Evolutionary conservation across 768 basidiomycete genomes (phyloP).

Genomic region (Russula sp.): DNA sequence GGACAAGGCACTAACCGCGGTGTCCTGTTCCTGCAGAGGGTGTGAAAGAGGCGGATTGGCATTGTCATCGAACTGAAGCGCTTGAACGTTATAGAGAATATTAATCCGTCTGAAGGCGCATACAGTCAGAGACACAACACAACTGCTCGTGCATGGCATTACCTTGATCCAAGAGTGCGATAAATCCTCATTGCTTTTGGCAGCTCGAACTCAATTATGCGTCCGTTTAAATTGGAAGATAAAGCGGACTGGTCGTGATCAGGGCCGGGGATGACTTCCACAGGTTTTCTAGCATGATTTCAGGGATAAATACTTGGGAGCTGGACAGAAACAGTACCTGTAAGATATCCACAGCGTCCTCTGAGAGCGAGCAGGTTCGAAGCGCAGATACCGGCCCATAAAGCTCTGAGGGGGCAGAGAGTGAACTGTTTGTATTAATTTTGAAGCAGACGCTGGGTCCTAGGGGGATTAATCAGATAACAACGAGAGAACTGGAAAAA

Average conservation of each 20-base stretch:
- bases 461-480: constrained; percentile 28
- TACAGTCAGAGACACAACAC: constrained; percentile 1
- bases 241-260: constrained; percentile 15
- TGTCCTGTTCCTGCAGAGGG: constrained; percentile 18
- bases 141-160: constrained; percentile 8
- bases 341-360: constrained; percentile 72
- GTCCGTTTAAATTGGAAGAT: constrained; percentile 21
- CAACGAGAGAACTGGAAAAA: constrained; percentile 7
- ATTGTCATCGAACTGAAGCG: neutral
- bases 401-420: constrained; percentile 53
- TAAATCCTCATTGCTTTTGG: constrained; percentile 58
- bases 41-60: neutral
- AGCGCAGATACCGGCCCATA: constrained; percentile 67
- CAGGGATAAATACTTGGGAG: neutral
- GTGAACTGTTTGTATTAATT: constrained; percentile 56
- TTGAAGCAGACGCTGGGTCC: constrained; percentile 52
- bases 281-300: constrained; percentile 33
- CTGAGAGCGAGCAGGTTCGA: constrained; percentile 71
- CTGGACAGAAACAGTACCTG: constrained; percentile 38
- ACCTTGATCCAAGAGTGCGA: constrained; percentile 51
- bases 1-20: constrained; percentile 25
- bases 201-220: constrained; percentile 34
- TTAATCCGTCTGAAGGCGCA: constrained; percentile 32
- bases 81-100: constrained; percentile 17
- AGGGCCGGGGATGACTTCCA: constrained; percentile 28